phyloP scores from a whole-genome alignment of 148 eudicot species.

The Camellia granthamiana region DNA sequence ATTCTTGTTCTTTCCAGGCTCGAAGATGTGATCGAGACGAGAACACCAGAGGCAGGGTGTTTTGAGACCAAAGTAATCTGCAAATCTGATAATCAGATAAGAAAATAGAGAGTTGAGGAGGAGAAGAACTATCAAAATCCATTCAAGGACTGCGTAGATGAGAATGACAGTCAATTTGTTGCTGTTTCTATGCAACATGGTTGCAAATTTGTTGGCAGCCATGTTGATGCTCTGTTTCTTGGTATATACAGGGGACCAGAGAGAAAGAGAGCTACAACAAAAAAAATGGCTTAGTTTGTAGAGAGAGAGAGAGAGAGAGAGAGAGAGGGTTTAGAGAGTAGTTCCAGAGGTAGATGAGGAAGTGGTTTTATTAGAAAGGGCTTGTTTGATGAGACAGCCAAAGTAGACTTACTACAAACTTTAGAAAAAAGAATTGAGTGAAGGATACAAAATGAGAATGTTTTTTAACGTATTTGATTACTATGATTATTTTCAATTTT shows the following conservation, averaged over 20 bases:
- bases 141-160: conserved; percentile 66
- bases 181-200: conserved; percentile 58
- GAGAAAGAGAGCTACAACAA: not conserved
- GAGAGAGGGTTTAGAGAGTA: conserved; percentile 10
- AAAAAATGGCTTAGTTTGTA: not conserved
- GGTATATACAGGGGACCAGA: conserved; percentile 24
- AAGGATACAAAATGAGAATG: conserved; percentile 2
- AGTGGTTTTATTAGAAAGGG: conserved; percentile 14
- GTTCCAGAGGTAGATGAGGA: not conserved
- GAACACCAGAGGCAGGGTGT: conserved; percentile 78
- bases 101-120: conserved; percentile 77
- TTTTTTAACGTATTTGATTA: not conserved
- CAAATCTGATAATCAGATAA: conserved; percentile 62
- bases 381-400: conserved; percentile 20
- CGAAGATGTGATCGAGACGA: conserved; percentile 59
- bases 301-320: conserved; percentile 16
- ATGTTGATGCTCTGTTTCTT: conserved; percentile 24
- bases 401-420: conserved; percentile 17
- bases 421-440: conserved; percentile 10
- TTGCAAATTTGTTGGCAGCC: conserved; percentile 74
- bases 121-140: conserved; percentile 69
- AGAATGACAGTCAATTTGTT: conserved; percentile 61
- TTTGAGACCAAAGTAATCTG: conserved; percentile 70
- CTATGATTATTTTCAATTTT: conserved; percentile 10
- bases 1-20: conserved; percentile 34